phyloP scores from a whole-genome alignment of 2,329 filamentous ascomycete genomes.

The Xylaria sp. region DNA sequence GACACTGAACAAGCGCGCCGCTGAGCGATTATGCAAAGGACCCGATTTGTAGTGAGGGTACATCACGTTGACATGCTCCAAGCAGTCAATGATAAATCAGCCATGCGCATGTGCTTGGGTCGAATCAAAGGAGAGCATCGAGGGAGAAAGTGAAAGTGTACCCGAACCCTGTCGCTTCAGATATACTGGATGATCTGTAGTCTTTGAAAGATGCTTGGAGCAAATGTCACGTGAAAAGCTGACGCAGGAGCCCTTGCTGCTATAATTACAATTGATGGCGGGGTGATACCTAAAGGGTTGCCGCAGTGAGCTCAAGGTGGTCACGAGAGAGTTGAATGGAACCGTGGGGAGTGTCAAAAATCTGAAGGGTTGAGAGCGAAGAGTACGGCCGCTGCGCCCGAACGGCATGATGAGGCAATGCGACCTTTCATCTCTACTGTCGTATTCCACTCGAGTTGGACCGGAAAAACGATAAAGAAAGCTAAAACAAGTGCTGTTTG shows the following conservation, averaged over 20 bases:
- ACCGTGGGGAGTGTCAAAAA: background rate
- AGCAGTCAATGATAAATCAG: background rate
- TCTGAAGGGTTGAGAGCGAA: conserved; percentile 6
- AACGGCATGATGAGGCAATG: conserved; percentile 10
- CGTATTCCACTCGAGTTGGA: conserved; percentile 5
- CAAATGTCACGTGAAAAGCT: background rate
- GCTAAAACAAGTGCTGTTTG: conserved; percentile 16
- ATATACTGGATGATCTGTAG: background rate
- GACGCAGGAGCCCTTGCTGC: background rate
- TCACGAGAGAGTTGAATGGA: background rate
- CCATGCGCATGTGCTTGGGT: background rate
- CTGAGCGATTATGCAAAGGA: conserved; percentile 19
- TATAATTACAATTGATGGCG: conserved; percentile 4
- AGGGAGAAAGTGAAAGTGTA: background rate
- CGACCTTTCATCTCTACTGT: conserved; percentile 10
- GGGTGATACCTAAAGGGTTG: background rate
- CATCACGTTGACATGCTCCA: background rate
- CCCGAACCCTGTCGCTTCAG: conserved; percentile 8
- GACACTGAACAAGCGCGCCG: conserved; percentile 6
- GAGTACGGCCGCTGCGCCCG: background rate
- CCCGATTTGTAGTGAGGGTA: background rate
- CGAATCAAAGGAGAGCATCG: background rate
- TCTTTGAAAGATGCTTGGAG: conserved; percentile 3
- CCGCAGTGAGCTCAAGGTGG: background rate
- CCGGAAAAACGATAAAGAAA: conserved; percentile 6